Evolutionary conservation across 73 alveolate genomes (phyloP).

Genomic region (Stentor coeruleus): DNA sequence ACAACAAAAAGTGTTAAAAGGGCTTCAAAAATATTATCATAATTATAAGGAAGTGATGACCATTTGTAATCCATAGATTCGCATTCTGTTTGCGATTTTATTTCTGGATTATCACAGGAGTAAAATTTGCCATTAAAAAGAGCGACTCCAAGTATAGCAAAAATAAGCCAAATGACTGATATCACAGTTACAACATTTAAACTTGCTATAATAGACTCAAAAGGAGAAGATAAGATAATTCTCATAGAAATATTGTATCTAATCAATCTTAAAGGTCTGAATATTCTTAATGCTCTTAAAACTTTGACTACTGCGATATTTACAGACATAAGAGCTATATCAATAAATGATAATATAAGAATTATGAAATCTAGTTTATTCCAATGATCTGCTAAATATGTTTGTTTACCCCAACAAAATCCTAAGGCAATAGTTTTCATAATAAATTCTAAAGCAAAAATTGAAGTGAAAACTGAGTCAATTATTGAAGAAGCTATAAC

Average conservation of each 20-base stretch:
- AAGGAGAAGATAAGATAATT: constrained; percentile 69
- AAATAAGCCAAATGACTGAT: constrained; percentile 84
- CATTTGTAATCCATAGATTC: constrained; percentile 60
- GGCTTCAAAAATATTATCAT: constrained; percentile 81
- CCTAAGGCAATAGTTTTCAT: not conserved
- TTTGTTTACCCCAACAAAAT: not conserved
- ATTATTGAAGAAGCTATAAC: not conserved
- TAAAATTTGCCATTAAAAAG: constrained; percentile 78
- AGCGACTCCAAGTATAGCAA: constrained; percentile 81
- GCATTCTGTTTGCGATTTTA: constrained; percentile 14
- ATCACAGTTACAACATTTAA: constrained; percentile 83
- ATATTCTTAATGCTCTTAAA: constrained; percentile 80
- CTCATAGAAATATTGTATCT: constrained; percentile 83
- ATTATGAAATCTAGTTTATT: constrained; percentile 88
- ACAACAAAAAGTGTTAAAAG: constrained; percentile 82
- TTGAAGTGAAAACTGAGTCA: not conserved
- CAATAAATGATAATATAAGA: constrained; percentile 79
- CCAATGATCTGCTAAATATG: constrained; percentile 65
- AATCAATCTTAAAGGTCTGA: constrained; percentile 86
- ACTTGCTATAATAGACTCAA: constrained; percentile 80
- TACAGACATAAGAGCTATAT: too few species aligned
- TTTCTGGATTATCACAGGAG: constrained; percentile 35
- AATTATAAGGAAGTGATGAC: constrained; percentile 56
- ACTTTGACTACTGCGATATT: constrained; percentile 76
- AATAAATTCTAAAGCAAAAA: not conserved